Conservation (phyloP, 164 flowering plant species). For the Berberis vulgaris region DNA sequence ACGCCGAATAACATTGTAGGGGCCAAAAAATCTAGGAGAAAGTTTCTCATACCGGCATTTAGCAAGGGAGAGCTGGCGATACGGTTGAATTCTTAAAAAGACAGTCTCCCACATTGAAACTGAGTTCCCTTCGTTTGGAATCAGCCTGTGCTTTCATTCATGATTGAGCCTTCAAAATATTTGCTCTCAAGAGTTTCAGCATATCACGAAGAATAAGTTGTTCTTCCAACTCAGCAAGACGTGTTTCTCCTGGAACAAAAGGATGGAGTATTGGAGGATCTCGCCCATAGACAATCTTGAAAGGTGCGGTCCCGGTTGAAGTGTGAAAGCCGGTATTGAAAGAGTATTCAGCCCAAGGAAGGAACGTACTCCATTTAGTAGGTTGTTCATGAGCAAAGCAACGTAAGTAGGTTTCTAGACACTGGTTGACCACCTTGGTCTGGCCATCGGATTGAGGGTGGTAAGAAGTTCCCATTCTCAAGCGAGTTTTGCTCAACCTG, state of each 20-base stretch:
- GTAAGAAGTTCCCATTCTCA: neutral
- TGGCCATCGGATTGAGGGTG: conserved; percentile 2
- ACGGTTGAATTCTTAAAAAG: neutral
- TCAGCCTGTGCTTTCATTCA: neutral
- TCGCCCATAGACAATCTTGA: too few relatives aligned
- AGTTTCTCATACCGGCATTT: too few relatives aligned
- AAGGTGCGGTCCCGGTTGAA: too few relatives aligned
- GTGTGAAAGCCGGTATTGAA: neutral
- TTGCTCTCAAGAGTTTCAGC: neutral
- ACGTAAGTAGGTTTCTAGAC: neutral
- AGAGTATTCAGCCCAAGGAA: neutral
- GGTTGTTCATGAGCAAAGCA: neutral
- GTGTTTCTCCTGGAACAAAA: neutral
- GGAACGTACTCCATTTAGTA: neutral
- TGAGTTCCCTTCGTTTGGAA: neutral
- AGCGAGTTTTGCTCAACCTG: neutral
- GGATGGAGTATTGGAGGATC: too few relatives aligned
- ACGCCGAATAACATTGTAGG: neutral
- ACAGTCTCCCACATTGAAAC: neutral
- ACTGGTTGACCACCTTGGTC: neutral
- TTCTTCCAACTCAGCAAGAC: neutral
- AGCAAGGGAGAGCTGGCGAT: neutral
- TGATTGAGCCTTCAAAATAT: neutral
- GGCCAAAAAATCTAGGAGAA: neutral
- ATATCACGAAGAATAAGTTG: neutral